phyloP scores from a whole-genome alignment of 768 basidiomycete species.

The Ramaria sp. region DNA sequence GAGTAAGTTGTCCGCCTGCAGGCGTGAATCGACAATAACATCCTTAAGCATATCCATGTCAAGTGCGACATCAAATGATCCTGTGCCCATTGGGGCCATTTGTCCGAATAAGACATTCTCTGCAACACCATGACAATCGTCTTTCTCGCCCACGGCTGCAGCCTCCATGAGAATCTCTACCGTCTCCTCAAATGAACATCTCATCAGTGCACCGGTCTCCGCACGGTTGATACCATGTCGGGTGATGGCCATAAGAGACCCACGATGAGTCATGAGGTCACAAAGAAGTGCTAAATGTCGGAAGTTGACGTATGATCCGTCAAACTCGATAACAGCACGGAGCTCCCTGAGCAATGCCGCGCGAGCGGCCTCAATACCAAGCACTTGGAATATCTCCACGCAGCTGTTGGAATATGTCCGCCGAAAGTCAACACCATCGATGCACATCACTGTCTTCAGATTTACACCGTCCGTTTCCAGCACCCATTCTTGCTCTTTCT shows the following conservation, averaged over 20 bases:
- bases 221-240: conserved; percentile 98
- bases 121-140: conserved; percentile 97
- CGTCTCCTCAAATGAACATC: conserved; percentile 99
- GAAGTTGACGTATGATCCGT: conserved; percentile 99
- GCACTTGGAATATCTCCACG: conserved; percentile 85
- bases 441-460: conserved; percentile 87
- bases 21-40: conserved; percentile 90
- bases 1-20: conserved; percentile 76
- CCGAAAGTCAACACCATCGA: conserved; percentile 88
- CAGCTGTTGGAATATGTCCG: conserved; percentile 97
- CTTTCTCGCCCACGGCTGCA: conserved; percentile 94
- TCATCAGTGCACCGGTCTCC: conserved; percentile 97
- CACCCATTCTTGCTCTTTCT: conserved; percentile 82
- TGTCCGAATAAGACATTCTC: conserved; percentile 99
- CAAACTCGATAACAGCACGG: conserved; percentile 94
- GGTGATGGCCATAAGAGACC: conserved; percentile 93
- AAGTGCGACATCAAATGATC: conserved; percentile 88
- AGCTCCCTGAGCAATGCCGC: conserved; percentile 91
- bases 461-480: conserved; percentile 97
- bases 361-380: conserved; percentile 95
- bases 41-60: conserved; percentile 99
- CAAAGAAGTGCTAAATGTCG: conserved; percentile 93
- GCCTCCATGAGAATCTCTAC: conserved; percentile 99
- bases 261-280: conserved; percentile 97
- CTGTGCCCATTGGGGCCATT: conserved; percentile 99